Base-by-base conservation (phyloP, 2,329 filamentous ascomycete genomes). In the Fusarium falciforme region DNA sequence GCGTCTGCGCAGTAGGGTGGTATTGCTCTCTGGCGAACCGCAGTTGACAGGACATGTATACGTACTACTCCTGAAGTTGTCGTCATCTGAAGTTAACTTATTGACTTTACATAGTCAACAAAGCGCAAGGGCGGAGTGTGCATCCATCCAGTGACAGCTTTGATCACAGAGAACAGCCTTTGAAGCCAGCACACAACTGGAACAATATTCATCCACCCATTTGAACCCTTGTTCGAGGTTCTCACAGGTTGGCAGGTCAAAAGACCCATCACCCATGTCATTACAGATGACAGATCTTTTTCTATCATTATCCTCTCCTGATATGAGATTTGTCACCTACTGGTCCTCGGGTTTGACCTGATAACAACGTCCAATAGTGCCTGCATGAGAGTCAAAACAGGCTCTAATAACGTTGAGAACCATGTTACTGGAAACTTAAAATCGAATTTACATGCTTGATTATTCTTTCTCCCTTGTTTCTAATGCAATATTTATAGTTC, bases 261-360 rank as follows among this genome's bases (percentile, higher is more conserved):
- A 52, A 54, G 47, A 14, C 44, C 49, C 52, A 20, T 54, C n/a
- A 54, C 52, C 55, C 61, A 33, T 64, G 27, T 47, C 35, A 29
- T 25, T 36, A 20, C 17, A 31, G 54, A 68, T 63, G 58, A 49
- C 60, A 72, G 68, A 42, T 66, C 44, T 68, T 61, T 49, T 62
- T 47, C 68, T 49, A 49, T 63, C 44, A 44, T 57, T 54, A 60
- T 69, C 42, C 58, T 64, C 47, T 57, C 58, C 42, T 70, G 61
- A 69, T 40, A 61, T 54, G 36, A 44, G 44, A 52, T 61, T 49
- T 66, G 68, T 72, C 68, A 54, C 54, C 61, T 52, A 61, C 25
- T 31, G 47, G 27, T n/a, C 17, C 27, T 54, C n/a, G 11, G 25
- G 20, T 29, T 52, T 31, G 47, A 31, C 47, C 27, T 14, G 47